Evolutionary conservation across 345 rosid species (phyloP), one percentile per base, ranked within the genome.

Genomic region (Acer campestre): DNA sequence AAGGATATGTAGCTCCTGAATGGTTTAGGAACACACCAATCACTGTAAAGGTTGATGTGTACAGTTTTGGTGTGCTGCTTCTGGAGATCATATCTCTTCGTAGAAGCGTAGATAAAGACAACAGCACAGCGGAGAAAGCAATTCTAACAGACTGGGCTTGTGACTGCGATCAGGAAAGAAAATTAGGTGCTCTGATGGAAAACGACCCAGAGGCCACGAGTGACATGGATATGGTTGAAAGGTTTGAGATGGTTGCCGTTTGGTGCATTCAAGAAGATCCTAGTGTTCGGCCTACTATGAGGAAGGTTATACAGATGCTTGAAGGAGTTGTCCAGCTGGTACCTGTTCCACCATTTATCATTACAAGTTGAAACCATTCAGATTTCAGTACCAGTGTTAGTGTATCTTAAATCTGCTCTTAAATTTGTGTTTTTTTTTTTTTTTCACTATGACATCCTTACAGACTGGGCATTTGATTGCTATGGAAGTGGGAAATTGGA

Each of bases 211-310:
- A 78, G 40, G 76, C 73, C 66, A 76, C 53, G 42, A 48, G 2
- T 20, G 67, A 12, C 73, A 75, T 40, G 79, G 74, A 46, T 64
- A 59, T 2, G 74, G 46, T 53, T 73, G 78, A 23, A 40, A 82
- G 71, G 53, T 81, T 42, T 61, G 56, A 82, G 17, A 86, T 80
- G 82, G 85, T 80, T 74, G 85, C 87, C 27, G 53, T 86, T 48
- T 86, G 89, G 89, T 86, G 89, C 46, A 86, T 86, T 22, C 89
- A 84, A 75, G 91, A 84, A 61, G 85, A 88, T 12, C 82, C 79
- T 75, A 1, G 56, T 67, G 42, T 74, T 23, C 82, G 89, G 70
- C 91, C 91, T 53, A 72, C 89, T 2, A 86, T 86, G 91, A 55
- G 81, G 67, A 83, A 63, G 71, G 86, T 86, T 65, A 78, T 78